These are phyloP conservation scores for Cytospora schulzeri DNA, from an alignment of 2,329 filamentous ascomycete species.

Conservation along the genomic window DNA sequence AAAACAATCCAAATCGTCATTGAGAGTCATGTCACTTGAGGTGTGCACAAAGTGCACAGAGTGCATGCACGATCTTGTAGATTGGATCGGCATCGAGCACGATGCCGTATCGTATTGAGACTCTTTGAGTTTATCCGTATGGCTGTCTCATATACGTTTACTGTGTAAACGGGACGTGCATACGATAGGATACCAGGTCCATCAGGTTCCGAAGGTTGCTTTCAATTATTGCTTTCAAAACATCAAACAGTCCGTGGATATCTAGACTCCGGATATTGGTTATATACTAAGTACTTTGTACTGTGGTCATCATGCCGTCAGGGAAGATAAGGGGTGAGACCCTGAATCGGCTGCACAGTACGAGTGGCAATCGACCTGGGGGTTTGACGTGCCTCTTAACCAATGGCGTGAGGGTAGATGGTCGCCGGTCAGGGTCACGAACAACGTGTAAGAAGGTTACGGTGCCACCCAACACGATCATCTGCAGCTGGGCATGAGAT, in stretches of 20 bases:
- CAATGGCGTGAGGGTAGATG: not conserved
- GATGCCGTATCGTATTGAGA: not conserved
- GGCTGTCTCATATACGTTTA: not conserved
- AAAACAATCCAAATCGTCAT: not conserved
- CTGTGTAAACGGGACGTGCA: not conserved
- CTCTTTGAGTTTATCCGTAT: not conserved
- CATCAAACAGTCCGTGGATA: not conserved
- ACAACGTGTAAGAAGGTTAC: conserved; percentile 16
- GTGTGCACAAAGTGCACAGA: not conserved
- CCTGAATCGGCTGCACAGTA: conserved; percentile 8
- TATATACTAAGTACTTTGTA: not conserved
- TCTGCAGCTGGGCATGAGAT: conserved; percentile 18
- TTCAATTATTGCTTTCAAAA: not conserved
- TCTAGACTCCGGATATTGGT: conserved; percentile 3
- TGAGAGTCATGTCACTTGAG: not conserved
- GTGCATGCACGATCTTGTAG: not conserved
- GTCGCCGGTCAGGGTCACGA: conserved; percentile 19
- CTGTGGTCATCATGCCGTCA: conserved; percentile 11
- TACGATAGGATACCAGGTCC: no score
- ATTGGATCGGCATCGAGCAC: not conserved
- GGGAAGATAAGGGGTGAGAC: conserved; percentile 17
- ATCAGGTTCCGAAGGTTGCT: no score
- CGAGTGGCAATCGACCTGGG: conserved; percentile 5
- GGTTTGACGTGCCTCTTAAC: not conserved
- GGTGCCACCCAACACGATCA: conserved; percentile 19